Percentiles rank a stretch among this genome's conserved stretches.
Evolutionary conservation across 768 basidiomycete species (phyloP).

Genomic region (Thelephora aurantiotincta): DNA sequence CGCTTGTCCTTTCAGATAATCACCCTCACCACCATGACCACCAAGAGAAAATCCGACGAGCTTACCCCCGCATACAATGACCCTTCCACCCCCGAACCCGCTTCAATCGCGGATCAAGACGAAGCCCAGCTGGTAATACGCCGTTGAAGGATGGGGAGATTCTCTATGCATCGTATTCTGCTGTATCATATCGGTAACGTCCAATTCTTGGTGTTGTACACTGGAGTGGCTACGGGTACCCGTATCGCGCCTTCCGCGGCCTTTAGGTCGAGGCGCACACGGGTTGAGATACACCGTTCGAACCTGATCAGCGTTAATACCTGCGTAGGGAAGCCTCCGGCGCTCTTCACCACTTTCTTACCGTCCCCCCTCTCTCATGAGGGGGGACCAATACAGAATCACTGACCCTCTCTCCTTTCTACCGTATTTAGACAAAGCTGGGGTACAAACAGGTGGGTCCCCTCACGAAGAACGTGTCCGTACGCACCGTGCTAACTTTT

Average conservation of each 20-base stretch:
- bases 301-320: slow-evolving; percentile 97
- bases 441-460: slow-evolving; percentile 65
- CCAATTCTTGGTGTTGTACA: slow-evolving; percentile 38
- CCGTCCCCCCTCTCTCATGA: slow-evolving; percentile 24
- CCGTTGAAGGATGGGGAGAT: slow-evolving; percentile 15
- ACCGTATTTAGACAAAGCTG: slow-evolving; percentile 38
- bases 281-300: slow-evolving; percentile 97
- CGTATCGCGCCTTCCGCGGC: slow-evolving; percentile 24
- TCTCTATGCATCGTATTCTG: slow-evolving; percentile 14
- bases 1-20: no score
- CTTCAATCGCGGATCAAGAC: slow-evolving; percentile 26
- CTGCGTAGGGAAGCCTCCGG: slow-evolving; percentile 96
- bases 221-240: slow-evolving; percentile 92
- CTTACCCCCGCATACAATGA: no score
- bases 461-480: background rate
- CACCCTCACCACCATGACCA: no score
- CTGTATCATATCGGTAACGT: slow-evolving; percentile 54
- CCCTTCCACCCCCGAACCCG: slow-evolving; percentile 12
- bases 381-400: slow-evolving; percentile 22
- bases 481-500: slow-evolving; percentile 1
- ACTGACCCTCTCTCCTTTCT: slow-evolving; percentile 33
- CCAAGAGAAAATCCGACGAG: no score
- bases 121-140: slow-evolving; percentile 44
- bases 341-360: slow-evolving; percentile 30
- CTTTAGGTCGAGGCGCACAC: slow-evolving; percentile 21